Base-by-base conservation (phyloP, 2,329 filamentous ascomycete species). In the Graphilbum ipis-grandicollis region DNA sequence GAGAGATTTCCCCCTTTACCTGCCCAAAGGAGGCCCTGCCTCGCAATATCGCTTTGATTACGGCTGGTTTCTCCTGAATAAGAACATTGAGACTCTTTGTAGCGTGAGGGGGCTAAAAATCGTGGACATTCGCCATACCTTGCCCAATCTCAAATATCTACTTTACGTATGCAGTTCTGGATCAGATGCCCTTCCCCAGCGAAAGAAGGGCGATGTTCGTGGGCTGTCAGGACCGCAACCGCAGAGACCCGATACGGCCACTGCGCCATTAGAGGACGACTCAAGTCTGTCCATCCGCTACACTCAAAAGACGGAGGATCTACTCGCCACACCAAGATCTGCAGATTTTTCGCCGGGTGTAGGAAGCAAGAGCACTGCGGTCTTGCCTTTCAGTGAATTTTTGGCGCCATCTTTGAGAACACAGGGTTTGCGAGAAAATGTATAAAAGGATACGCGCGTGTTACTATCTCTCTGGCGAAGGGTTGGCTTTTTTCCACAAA, bases 1-100 rank as follows among this genome's bases (percentile, higher is more conserved):
- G 33, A 65, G 76, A 37, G 75, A 74, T 6, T 98, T 93, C 48
- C 90, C 90, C 0, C 66, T 98, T 0, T 86, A 86, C 55, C 52
- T 73, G 0, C 66, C 66, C 0, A 57, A 67, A 2, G 68, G 70
- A 14, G 69, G 68, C 56, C 80, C 59, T n/a, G 68, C 50, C 3
- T 73, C 84, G 0, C 74, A 85, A 33, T 96, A 88, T 59, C 76
- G 88, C 3, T 96, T 96, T 55, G 88, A 96, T 48, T 98, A 96
- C 53, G 90, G 68, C 10, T 90, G 93, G 52, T 98, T 96, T 49
- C 62, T 96, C n/a, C 67, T 98, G 13, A 96, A 96, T 60, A 94
- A 96, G 57, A 65, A 96, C 50, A 86, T 98, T 39, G 86, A 96
- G 47, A 57, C 65, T 0, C 59, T 78, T 4, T 76, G 72, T 41